A percentile compares a stretch with the other conserved stretches of the same genome.
Evolutionary conservation across 2,329 filamentous ascomycete species (phyloP).

Genomic region (Shiraia bambusicola): DNA sequence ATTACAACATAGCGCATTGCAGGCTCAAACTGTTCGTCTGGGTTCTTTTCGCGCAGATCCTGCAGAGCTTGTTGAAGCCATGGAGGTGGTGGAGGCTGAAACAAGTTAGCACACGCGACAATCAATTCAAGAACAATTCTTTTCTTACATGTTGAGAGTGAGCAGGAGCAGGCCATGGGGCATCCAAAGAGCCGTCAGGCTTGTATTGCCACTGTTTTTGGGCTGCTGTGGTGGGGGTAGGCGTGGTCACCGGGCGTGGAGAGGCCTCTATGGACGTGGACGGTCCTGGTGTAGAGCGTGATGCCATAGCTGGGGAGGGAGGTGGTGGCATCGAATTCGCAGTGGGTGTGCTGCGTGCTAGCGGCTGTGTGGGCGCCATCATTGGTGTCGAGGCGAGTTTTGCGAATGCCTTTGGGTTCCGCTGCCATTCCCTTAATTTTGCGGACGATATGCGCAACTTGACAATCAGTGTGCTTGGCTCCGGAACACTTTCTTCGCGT

Average conservation of each 20-base stretch:
- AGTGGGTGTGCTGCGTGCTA: conserved; percentile 54
- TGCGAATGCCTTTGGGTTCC: conserved; percentile 52
- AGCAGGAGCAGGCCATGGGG: conserved; percentile 59
- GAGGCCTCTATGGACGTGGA: conserved; percentile 30
- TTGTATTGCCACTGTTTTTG: conserved; percentile 41
- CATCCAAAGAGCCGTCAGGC: conserved; percentile 63
- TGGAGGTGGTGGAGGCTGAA: conserved; percentile 76
- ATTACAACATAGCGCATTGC: conserved; percentile 88
- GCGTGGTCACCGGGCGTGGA: conserved; percentile 38
- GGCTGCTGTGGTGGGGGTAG: conserved; percentile 36
- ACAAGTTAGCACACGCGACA: conserved; percentile 16
- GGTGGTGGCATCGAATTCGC: conserved; percentile 60
- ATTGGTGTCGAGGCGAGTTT: conserved; percentile 48
- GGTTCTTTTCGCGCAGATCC: conserved; percentile 68
- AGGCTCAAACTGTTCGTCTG: conserved; percentile 81
- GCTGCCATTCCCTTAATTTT: conserved; percentile 67
- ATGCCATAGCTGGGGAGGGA: conserved; percentile 47
- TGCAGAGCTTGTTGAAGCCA: conserved; percentile 80
- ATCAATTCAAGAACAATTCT: too few relatives aligned
- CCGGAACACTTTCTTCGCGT: conserved; percentile 74
- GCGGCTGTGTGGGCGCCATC: conserved; percentile 50
- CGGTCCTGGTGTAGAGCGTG: conserved; percentile 33
- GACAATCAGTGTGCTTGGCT: conserved; percentile 65
- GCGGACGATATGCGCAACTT: conserved; percentile 73
- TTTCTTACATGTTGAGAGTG: conserved; percentile 64